phyloP scores from a whole-genome alignment of 2,329 filamentous ascomycete species.

The Magnaporthiopsis rhizophila region DNA sequence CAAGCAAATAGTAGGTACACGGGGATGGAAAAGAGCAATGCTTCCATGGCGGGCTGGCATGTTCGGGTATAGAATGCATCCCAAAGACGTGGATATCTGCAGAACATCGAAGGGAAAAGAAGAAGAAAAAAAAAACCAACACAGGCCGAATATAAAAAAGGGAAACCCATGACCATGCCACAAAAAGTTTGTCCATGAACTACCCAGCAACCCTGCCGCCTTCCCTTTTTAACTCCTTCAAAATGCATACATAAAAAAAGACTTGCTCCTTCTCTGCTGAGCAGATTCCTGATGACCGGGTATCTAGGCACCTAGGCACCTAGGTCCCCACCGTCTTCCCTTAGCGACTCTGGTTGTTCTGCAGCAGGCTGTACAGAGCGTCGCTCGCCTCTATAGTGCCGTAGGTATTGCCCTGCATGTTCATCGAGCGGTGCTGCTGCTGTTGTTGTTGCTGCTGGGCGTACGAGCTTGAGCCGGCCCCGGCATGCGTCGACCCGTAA shows the following conservation, averaged over 20 bases:
- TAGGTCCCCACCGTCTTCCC: not conserved
- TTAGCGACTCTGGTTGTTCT: constrained; percentile 5
- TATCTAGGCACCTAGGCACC: not conserved
- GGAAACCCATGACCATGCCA: no score
- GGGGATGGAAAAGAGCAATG: no score
- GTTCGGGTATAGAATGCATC: no score
- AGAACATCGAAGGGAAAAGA: no score
- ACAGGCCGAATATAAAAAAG: no score
- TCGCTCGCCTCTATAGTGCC: constrained; percentile 18
- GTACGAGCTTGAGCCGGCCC: constrained; percentile 10
- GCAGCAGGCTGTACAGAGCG: constrained; percentile 19
- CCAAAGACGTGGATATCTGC: no score
- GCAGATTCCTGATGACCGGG: not conserved
- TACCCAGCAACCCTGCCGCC: no score
- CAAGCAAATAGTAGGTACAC: no score
- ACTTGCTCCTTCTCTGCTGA: not conserved
- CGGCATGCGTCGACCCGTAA: constrained; percentile 9
- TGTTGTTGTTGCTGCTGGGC: constrained; percentile 12
- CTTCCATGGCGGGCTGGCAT: no score
- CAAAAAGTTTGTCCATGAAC: no score
- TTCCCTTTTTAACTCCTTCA: not conserved
- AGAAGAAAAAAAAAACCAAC: no score
- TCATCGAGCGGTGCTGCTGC: constrained; percentile 18
- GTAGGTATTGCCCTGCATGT: constrained; percentile 18
- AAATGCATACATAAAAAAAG: not conserved